Conservation (phyloP, 768 basidiomycete genomes). For the Nevesoporus exiguus region DNA sequence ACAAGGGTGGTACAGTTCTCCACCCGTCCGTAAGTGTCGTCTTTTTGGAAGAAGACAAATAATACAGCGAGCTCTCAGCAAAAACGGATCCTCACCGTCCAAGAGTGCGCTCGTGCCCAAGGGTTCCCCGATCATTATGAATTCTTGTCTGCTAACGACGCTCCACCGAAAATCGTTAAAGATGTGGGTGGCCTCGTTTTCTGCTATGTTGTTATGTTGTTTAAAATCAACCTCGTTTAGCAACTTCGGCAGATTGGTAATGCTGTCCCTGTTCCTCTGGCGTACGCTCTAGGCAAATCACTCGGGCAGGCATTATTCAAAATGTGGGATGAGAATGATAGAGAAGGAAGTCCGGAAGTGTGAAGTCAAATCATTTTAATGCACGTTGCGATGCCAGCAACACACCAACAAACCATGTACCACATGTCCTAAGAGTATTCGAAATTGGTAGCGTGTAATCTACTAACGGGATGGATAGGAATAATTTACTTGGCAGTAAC, state of each 20-base stretch:
- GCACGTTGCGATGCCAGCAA: not conserved
- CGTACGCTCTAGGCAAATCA: slow-evolving; percentile 53
- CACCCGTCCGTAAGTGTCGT: slow-evolving; percentile 42
- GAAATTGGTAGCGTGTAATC: not conserved
- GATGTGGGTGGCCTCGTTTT: slow-evolving; percentile 45
- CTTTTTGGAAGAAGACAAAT: not conserved
- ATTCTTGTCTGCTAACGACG: slow-evolving; percentile 49
- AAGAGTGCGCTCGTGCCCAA: slow-evolving; percentile 70
- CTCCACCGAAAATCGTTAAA: slow-evolving; percentile 33
- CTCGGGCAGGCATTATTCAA: slow-evolving; percentile 44
- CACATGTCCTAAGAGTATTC: not conserved
- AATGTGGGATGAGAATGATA: slow-evolving; percentile 42
- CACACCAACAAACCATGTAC: not conserved
- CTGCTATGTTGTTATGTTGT: not conserved
- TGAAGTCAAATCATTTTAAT: slow-evolving; percentile 17
- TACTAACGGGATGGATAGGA: slow-evolving; percentile 1
- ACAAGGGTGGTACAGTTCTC: slow-evolving; percentile 43
- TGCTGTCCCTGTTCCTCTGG: slow-evolving; percentile 71
- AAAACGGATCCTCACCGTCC: slow-evolving; percentile 64
- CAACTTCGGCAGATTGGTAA: slow-evolving; percentile 79
- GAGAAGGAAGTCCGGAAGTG: slow-evolving; percentile 44
- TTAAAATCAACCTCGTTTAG: slow-evolving; percentile 34
- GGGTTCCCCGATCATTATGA: slow-evolving; percentile 72
- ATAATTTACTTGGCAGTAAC: slow-evolving; percentile 12
- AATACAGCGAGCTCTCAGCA: slow-evolving; percentile 42